A percentile compares a stretch with the other conserved stretches of the same genome.
These are phyloP conservation scores for Penicillium fuscoglaucum DNA, from an alignment of 2,329 filamentous ascomycete genomes.

Conservation along the genomic window DNA sequence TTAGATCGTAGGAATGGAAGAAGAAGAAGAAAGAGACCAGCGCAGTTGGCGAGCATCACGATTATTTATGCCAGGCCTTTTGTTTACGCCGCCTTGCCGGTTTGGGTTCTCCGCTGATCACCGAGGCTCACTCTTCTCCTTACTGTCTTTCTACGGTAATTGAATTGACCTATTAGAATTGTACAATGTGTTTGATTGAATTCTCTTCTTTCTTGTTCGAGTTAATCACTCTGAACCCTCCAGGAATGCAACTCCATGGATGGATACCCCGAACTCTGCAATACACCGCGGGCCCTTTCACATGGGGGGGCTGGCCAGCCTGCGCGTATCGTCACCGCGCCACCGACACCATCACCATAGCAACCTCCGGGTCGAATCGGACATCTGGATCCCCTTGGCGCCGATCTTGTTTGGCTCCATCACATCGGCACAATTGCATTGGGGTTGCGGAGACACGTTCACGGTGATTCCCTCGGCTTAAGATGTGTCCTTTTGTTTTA, in stretches of 20 bases:
- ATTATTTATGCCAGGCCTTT: conserved; percentile 29
- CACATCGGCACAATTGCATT: conserved; percentile 7
- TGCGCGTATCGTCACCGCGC: conserved; percentile 9
- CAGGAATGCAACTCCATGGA: not conserved
- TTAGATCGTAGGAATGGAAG: conserved; percentile 25
- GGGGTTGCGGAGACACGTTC: conserved; percentile 7
- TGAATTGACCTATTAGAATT: not conserved
- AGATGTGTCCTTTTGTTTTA: not conserved
- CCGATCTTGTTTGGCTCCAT: conserved; percentile 12
- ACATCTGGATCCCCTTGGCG: conserved; percentile 15
- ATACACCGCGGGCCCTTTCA: conserved; percentile 10
- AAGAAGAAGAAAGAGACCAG: conserved; percentile 13
- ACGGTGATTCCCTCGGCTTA: conserved; percentile 2
- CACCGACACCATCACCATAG: conserved; percentile 12
- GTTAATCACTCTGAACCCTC: not conserved
- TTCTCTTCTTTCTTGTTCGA: not conserved
- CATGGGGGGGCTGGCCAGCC: conserved; percentile 20
- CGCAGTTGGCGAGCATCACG: conserved; percentile 18
- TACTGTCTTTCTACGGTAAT: not conserved
- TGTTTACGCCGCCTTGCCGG: conserved; percentile 28
- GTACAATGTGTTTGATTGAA: not conserved
- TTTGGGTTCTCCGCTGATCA: conserved; percentile 21
- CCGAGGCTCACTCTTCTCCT: conserved; percentile 13
- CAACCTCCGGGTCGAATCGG: conserved; percentile 24
- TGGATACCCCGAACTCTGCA: conserved; percentile 2